phyloP scores from a whole-genome alignment of 1,284 basidiomycete species.

The Rhodotorula sp. region DNA sequence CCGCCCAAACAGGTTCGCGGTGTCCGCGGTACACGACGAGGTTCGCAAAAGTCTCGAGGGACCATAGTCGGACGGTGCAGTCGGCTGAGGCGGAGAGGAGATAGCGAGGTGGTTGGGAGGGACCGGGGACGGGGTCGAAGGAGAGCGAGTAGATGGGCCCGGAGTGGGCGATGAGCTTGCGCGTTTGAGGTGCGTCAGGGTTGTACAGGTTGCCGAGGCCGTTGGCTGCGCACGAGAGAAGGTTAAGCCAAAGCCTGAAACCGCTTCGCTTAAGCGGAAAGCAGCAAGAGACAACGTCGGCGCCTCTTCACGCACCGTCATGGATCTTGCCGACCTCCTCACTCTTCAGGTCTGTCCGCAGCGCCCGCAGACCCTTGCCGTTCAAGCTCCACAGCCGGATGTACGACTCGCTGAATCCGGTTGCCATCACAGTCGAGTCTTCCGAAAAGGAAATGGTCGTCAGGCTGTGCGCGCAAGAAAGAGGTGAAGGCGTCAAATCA shows the following conservation, averaged over 20 bases:
- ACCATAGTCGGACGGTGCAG: constrained; percentile 88
- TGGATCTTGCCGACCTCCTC: constrained; percentile 57
- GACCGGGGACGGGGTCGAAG: constrained; percentile 88
- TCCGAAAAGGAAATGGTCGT: constrained; percentile 86
- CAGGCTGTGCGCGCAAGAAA: constrained; percentile 57
- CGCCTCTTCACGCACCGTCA: constrained; percentile 60
- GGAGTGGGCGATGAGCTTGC: constrained; percentile 94
- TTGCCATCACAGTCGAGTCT: constrained; percentile 91
- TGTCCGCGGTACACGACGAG: constrained; percentile 93
- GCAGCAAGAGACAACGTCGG: background rate
- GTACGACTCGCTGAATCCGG: constrained; percentile 93
- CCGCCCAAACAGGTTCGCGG: constrained; percentile 97
- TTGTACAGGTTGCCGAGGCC: constrained; percentile 68
- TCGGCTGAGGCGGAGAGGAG: constrained; percentile 93
- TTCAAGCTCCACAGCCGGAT: constrained; percentile 94
- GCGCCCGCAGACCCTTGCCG: constrained; percentile 78
- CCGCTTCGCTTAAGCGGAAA: background rate
- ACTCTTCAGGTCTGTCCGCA: constrained; percentile 70
- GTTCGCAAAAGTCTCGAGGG: constrained; percentile 89
- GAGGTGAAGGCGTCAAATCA: background rate
- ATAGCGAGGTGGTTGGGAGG: constrained; percentile 77
- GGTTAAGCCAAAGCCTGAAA: no score
- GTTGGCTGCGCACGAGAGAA: constrained; percentile 23
- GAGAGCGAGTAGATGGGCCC: constrained; percentile 92
- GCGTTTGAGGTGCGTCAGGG: constrained; percentile 72